phyloP scores from a whole-genome alignment of 2,329 filamentous ascomycete species.

The Penicillium sp. region DNA sequence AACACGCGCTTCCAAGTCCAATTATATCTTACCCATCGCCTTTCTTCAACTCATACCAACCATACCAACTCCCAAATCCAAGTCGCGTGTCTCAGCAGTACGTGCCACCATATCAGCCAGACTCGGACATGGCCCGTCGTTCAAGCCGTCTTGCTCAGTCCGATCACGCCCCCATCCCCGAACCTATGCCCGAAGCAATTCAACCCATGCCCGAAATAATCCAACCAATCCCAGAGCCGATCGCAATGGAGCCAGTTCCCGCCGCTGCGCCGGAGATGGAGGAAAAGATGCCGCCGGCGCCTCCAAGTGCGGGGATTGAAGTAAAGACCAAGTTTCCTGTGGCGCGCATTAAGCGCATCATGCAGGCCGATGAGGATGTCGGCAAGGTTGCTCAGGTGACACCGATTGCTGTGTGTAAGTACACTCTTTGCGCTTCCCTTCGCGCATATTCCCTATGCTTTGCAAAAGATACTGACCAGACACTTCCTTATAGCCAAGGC shows the following conservation, averaged over 20 bases:
- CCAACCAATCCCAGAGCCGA: slow-evolving; percentile 7
- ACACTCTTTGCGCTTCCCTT: neutral
- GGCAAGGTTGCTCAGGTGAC: slow-evolving; percentile 98
- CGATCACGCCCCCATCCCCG: slow-evolving; percentile 30
- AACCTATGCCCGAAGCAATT: slow-evolving; percentile 13
- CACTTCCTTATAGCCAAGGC: slow-evolving; percentile 67
- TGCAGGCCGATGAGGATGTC: slow-evolving; percentile 98
- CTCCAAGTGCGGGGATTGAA: slow-evolving; percentile 58
- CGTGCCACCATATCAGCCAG: slow-evolving; percentile 32
- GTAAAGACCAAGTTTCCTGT: slow-evolving; percentile 97
- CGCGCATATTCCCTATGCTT: neutral
- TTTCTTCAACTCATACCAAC: slow-evolving; percentile 17
- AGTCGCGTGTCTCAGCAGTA: slow-evolving; percentile 38
- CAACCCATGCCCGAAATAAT: neutral
- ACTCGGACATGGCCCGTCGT: slow-evolving; percentile 45
- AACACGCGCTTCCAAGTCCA: neutral
- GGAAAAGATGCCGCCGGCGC: slow-evolving; percentile 13
- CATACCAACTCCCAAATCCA: neutral
- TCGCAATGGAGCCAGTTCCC: slow-evolving; percentile 26
- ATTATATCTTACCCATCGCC: slow-evolving; percentile 20
- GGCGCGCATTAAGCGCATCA: slow-evolving; percentile 95
- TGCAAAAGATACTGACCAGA: slow-evolving; percentile 22
- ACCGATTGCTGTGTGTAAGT: slow-evolving; percentile 80
- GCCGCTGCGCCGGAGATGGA: slow-evolving; percentile 6
- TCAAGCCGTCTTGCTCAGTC: slow-evolving; percentile 39